A percentile compares a stretch with the other conserved stretches of the same genome.
phyloP scores from a whole-genome alignment of 768 basidiomycete species.

The Leccinum uliginosum region DNA sequence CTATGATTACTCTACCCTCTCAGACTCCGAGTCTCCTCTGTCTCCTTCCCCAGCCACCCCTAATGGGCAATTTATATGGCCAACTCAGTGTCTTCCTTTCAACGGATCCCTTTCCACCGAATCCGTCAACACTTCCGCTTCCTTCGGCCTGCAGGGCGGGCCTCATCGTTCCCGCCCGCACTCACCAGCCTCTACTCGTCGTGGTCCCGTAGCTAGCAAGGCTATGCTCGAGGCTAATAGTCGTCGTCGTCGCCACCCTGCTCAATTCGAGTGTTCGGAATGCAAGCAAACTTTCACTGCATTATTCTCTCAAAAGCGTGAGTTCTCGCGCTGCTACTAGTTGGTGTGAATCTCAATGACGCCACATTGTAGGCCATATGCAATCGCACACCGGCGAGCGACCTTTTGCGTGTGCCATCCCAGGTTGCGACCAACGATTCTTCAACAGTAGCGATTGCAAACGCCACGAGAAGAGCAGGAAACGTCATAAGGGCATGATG shows the following conservation, averaged over 20 bases:
- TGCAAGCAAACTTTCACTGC: constrained; percentile 29
- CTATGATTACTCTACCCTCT: constrained; percentile 6
- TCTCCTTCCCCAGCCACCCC: constrained; percentile 19
- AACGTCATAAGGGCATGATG: constrained; percentile 24
- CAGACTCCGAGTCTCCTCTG: constrained; percentile 19
- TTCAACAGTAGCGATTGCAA: constrained; percentile 33
- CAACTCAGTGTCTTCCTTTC: not conserved
- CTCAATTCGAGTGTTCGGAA: constrained; percentile 14
- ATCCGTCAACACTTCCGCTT: not conserved
- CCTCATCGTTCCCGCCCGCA: constrained; percentile 17
- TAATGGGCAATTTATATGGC: constrained; percentile 7
- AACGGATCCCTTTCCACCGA: not conserved
- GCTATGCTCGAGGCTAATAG: constrained; percentile 31
- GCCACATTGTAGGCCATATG: constrained; percentile 19
- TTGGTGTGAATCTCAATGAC: not conserved
- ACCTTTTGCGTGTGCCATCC: constrained; percentile 22
- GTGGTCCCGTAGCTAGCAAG: constrained; percentile 26
- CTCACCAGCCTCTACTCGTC: constrained; percentile 12
- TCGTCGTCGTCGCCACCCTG: constrained; percentile 28
- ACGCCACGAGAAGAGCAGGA: constrained; percentile 32
- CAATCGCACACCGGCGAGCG: constrained; percentile 29
- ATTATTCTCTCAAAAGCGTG: constrained; percentile 30
- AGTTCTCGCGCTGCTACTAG: constrained; percentile 1
- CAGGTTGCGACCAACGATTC: constrained; percentile 27
- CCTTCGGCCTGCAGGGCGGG: not conserved